Conservation (phyloP, 2,329 filamentous ascomycete species). For the Diaporthe australafricana region DNA sequence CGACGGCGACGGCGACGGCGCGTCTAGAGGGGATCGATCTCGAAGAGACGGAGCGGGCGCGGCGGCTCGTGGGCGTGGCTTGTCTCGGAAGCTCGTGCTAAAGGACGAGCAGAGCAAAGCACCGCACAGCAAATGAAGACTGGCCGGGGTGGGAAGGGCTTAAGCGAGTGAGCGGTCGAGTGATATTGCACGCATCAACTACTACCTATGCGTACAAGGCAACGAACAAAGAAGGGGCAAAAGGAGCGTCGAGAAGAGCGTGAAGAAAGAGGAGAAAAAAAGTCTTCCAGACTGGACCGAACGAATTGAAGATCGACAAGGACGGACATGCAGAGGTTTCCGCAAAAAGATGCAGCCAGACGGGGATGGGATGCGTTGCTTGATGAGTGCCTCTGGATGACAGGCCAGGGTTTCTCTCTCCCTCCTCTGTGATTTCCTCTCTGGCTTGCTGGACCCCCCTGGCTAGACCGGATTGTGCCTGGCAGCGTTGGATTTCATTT, state of each 20-base stretch:
- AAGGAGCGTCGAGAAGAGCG: slow-evolving; percentile 30
- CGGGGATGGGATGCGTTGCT: slow-evolving; percentile 24
- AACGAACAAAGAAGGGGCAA: slow-evolving; percentile 29
- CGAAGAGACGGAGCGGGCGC: not conserved
- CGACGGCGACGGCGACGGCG: slow-evolving; percentile 1
- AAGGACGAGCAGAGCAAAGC: slow-evolving; percentile 28
- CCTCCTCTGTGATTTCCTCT: not conserved
- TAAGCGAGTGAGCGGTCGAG: slow-evolving; percentile 33
- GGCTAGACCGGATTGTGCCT: slow-evolving; percentile 29
- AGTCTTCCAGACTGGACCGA: not conserved
- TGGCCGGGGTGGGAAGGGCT: slow-evolving; percentile 15
- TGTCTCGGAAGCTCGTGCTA: slow-evolving; percentile 18
- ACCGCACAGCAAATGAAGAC: slow-evolving; percentile 12
- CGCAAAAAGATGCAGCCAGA: slow-evolving; percentile 32
- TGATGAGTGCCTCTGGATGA: slow-evolving; percentile 24
- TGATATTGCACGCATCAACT: slow-evolving; percentile 31
- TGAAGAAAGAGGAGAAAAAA: slow-evolving; percentile 19
- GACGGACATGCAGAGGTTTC: slow-evolving; percentile 22
- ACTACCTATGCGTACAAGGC: slow-evolving; percentile 33
- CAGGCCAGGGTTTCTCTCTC: slow-evolving; percentile 22
- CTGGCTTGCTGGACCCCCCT: slow-evolving; percentile 22
- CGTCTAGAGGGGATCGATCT: slow-evolving; percentile 21
- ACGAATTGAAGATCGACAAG: slow-evolving; percentile 24
- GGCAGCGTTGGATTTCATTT: slow-evolving; percentile 30
- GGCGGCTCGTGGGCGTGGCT: slow-evolving; percentile 20